Base-by-base conservation (phyloP, 148 eudicot genomes). In the Silene conica region DNA sequence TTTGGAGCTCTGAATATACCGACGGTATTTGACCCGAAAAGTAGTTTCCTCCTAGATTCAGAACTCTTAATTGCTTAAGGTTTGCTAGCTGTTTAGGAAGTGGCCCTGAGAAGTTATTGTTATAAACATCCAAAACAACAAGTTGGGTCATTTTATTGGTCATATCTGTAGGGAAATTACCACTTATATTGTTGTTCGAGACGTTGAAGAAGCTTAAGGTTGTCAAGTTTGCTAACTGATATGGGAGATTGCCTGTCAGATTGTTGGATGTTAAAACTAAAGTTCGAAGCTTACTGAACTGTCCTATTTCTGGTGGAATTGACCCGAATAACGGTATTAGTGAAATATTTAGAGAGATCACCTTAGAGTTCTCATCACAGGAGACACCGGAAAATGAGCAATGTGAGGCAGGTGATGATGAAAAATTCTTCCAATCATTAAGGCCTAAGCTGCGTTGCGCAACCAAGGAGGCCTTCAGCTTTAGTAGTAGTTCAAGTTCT, bases 301-400 rank as follows among this genome's bases (percentile, higher is more conserved):
- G 77, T 34, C 83, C 83, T 22, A 76, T 72, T 77, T 80, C 83
- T 5, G 79, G 79, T 34, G 83, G 76, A 61, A 80, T 76, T 21
- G 77, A 72, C 10, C 80, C 83, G 10, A 13, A 80, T 7, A 80
- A 45, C 60, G 77, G 80, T 25, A 76, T 59, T 18, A 3, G 3
- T 13, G 83, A 76, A 13, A 80, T 69, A 20, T 81, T 72, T 6
- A 81, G 71, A 63, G 74, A 68, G 7, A 43, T 69, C 46, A 77
- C 80, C 59, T 59, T 76, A 31, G 59, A 63, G 25, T 23, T 63
- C 28, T 22, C 34, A 26, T 76, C 78, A 63, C 80, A 81, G 5
- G 67, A 52, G 46, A 81, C 46, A 1, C 83, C 74, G 12, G 77
- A 76, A 69, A 81, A 81, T 3, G 62, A 61, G 66, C 83, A 80